Percentiles rank a stretch among this genome's conserved stretches.
Conservation (phyloP, 2,329 filamentous ascomycete genomes). For the Thielaviopsis cerberus region DNA sequence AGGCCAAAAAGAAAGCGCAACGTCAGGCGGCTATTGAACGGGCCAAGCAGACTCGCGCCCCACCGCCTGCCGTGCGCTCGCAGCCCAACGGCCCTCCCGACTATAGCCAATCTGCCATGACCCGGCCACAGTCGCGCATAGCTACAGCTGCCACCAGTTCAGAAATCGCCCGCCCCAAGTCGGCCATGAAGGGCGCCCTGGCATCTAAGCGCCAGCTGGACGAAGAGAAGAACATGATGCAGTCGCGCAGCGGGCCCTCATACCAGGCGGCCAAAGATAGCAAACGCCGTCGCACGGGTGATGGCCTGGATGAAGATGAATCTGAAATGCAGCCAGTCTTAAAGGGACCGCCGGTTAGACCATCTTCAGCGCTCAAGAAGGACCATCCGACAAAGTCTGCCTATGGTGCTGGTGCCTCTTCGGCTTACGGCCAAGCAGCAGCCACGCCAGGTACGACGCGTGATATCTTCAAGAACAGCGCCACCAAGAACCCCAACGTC, state of each 20-base stretch:
- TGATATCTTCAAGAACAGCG: constrained; percentile 46
- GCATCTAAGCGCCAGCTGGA: constrained; percentile 58
- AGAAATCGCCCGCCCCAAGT: constrained; percentile 20
- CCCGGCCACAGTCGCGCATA: constrained; percentile 36
- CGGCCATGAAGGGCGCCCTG: constrained; percentile 35
- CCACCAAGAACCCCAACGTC: constrained; percentile 37
- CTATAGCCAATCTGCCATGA: constrained; percentile 21
- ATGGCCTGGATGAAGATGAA: constrained; percentile 45
- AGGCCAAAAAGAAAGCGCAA: constrained; percentile 48
- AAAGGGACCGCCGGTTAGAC: constrained; percentile 70
- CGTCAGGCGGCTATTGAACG: constrained; percentile 45
- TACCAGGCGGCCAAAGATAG: constrained; percentile 47
- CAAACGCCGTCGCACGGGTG: constrained; percentile 64
- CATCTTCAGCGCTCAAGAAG: constrained; percentile 53
- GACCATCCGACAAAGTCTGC: constrained; percentile 16
- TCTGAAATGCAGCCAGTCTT: constrained; percentile 36
- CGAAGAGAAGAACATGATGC: constrained; percentile 40
- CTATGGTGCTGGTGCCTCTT: constrained; percentile 16
- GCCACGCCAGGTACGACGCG: constrained; percentile 32
- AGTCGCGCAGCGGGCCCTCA: constrained; percentile 34
- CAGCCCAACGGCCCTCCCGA: constrained; percentile 35
- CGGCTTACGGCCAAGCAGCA: constrained; percentile 38
- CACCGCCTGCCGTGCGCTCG: constrained; percentile 38
- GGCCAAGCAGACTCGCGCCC: constrained; percentile 45
- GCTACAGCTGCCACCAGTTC: constrained; percentile 15